phyloP scores from a whole-genome alignment of 495 filamentous ascomycete genomes.

The Thermothielavioides terrestris region DNA sequence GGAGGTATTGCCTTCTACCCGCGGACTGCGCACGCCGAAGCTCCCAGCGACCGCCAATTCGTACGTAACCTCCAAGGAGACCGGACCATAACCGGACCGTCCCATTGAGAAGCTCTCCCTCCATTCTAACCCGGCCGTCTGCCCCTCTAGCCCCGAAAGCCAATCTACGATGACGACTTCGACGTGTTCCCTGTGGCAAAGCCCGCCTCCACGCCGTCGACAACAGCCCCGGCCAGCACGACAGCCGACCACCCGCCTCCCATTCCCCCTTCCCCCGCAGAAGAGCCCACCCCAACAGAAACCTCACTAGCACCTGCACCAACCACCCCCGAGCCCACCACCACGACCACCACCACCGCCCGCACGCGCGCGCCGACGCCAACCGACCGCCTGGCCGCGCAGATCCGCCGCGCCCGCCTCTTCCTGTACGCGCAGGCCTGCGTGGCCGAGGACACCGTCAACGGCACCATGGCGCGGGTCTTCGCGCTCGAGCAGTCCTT shows the following conservation, averaged over 20 bases:
- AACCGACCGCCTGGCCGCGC: constrained; percentile 80
- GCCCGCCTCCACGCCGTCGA: constrained; percentile 9
- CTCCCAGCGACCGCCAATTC: constrained; percentile 29
- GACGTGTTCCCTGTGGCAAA: constrained; percentile 33
- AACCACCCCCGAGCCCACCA: constrained; percentile 17
- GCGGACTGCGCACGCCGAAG: constrained; percentile 39
- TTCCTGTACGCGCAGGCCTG: constrained; percentile 67
- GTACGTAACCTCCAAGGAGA: constrained; percentile 19
- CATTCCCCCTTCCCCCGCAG: background rate
- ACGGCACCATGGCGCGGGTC: constrained; percentile 60
- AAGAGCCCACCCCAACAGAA: background rate
- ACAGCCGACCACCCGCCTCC: constrained; percentile 11
- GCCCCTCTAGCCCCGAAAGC: constrained; percentile 53
- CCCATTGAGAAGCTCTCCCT: background rate
- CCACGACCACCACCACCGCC: constrained; percentile 22
- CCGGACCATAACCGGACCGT: background rate
- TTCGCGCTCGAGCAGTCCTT: constrained; percentile 74
- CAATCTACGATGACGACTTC: constrained; percentile 82
- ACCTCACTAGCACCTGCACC: constrained; percentile 19
- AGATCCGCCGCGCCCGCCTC: constrained; percentile 72
- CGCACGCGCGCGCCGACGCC: constrained; percentile 58
- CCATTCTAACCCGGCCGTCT: constrained; percentile 2
- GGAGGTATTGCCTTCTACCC: constrained; percentile 39
- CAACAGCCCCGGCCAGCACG: constrained; percentile 28
- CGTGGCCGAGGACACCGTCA: constrained; percentile 66